phyloP scores from a whole-genome alignment of 2,329 filamentous ascomycete species.

The Alternaria ventricosa region DNA sequence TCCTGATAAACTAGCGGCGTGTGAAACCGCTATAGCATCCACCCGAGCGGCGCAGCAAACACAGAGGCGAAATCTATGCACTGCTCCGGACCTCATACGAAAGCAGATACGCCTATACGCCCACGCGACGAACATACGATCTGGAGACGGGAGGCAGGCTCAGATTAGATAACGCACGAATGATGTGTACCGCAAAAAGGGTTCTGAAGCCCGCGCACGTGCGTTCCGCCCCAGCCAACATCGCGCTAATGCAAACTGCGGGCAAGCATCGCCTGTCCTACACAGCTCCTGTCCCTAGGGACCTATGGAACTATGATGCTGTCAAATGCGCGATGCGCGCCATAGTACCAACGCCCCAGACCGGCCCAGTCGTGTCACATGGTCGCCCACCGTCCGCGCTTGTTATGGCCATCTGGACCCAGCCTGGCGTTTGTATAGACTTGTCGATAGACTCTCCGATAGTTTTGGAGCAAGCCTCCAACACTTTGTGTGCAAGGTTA shows the following conservation, averaged over 20 bases:
- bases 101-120: not conserved
- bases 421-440: not conserved
- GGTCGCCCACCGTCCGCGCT: not conserved
- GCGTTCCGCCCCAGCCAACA: constrained; percentile 6
- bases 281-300: not conserved
- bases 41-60: constrained; percentile 2
- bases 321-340: constrained; percentile 3
- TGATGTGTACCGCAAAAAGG: constrained; percentile 7
- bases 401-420: constrained; percentile 1
- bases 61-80: not conserved
- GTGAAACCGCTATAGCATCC: constrained; percentile 2
- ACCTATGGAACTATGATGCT: constrained; percentile 3
- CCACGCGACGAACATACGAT: constrained; percentile 1
- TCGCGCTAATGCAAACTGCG: constrained; percentile 17
- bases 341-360: constrained; percentile 2
- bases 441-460: not conserved
- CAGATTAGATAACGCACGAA: constrained; percentile 18
- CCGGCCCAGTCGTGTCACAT: constrained; percentile 2
- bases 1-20: not conserved
- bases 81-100: not conserved
- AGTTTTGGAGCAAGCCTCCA: not conserved
- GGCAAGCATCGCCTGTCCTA: constrained; percentile 7
- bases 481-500: not conserved
- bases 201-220: constrained; percentile 9
- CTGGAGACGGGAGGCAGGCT: not conserved